Conservation (phyloP, 306 rosid species). For the Crotalaria pallida region DNA sequence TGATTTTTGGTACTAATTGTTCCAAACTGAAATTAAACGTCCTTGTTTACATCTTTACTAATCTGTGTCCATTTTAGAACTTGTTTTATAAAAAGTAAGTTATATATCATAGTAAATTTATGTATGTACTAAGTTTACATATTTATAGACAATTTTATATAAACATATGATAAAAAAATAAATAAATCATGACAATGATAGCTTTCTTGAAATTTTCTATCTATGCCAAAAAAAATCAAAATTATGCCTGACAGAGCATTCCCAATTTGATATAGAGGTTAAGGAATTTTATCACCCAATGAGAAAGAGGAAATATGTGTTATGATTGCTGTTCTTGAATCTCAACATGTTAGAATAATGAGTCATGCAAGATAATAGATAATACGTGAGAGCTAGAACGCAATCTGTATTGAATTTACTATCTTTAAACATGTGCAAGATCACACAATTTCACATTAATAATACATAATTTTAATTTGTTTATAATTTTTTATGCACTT, state of each 20-base stretch:
- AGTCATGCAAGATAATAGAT: slow-evolving; percentile 7
- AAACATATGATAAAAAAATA: not conserved
- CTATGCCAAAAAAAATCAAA: not conserved
- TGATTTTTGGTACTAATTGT: too few species aligned
- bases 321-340: not conserved
- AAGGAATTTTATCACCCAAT: not conserved
- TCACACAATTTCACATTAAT: not conserved
- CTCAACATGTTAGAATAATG: slow-evolving; percentile 16
- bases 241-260: not conserved
- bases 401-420: not conserved
- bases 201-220: not conserved
- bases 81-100: not conserved
- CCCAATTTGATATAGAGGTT: not conserved
- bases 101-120: too few species aligned
- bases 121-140: not conserved
- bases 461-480: not conserved
- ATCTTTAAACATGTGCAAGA: not conserved
- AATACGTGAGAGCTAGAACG: not conserved
- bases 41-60: not conserved
- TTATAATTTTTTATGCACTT: not conserved
- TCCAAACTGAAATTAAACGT: too few species aligned
- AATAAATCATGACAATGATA: not conserved
- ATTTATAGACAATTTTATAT: not conserved
- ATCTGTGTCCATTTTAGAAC: not conserved
- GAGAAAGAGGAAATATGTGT: not conserved